Evolutionary conservation across 2,329 filamentous ascomycete species (phyloP).

Genomic region (Phoma herbarum): DNA sequence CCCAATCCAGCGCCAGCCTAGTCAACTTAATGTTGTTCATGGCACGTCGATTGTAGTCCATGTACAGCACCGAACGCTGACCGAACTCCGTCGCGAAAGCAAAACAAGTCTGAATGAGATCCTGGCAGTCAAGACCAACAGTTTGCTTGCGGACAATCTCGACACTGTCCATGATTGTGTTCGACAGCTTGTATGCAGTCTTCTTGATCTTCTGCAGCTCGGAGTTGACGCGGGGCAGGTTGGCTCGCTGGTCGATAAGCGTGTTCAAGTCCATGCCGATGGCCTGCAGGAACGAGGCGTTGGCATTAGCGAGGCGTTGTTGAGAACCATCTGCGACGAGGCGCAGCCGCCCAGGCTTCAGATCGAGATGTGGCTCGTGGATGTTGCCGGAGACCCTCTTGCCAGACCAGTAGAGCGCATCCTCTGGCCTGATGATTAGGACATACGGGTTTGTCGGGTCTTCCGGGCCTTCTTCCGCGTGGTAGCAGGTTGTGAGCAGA

Average conservation of each 20-base stretch:
- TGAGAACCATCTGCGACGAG: constrained; percentile 90
- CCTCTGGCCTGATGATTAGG: constrained; percentile 83
- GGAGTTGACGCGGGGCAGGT: constrained; percentile 88
- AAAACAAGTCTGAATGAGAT: constrained; percentile 97
- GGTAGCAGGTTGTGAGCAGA: constrained; percentile 82
- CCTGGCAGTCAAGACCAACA: constrained; percentile 84
- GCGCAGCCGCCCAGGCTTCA: constrained; percentile 85
- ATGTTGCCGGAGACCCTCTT: constrained; percentile 75
- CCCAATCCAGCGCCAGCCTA: constrained; percentile 93
- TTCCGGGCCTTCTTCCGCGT: constrained; percentile 72
- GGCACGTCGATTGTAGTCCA: constrained; percentile 92
- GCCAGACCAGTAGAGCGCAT: constrained; percentile 81
- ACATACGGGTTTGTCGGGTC: constrained; percentile 84
- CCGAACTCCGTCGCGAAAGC: constrained; percentile 99
- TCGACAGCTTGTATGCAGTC: constrained; percentile 94
- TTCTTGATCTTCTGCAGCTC: constrained; percentile 94
- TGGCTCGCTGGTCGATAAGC: constrained; percentile 90
- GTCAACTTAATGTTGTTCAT: constrained; percentile 98
- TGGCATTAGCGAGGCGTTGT: constrained; percentile 78
- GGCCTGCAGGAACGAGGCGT: constrained; percentile 77
- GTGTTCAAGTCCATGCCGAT: constrained; percentile 87
- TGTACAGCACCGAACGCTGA: constrained; percentile 90
- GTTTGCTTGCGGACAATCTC: constrained; percentile 91
- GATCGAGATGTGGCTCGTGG: constrained; percentile 79
- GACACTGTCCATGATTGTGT: constrained; percentile 98